Evolutionary conservation across 2,329 filamentous ascomycete species (phyloP).

Genomic region (Fusarium sterilihyphosum): DNA sequence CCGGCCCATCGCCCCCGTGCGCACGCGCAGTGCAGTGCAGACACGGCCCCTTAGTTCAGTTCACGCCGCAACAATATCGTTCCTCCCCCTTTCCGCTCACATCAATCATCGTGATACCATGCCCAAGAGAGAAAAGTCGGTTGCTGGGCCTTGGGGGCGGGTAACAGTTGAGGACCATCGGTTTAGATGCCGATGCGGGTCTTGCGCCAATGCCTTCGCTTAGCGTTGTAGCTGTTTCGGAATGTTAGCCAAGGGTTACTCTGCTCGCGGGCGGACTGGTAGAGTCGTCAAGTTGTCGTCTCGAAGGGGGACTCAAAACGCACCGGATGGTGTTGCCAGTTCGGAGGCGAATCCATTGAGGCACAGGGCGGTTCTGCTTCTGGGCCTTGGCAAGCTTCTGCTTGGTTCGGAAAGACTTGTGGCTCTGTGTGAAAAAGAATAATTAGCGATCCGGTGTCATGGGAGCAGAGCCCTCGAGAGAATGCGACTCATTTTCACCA

Average conservation of each 20-base stretch:
- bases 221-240: slow-evolving; percentile 92
- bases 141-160: slow-evolving; percentile 45
- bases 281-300: slow-evolving; percentile 15
- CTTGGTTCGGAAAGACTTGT: slow-evolving; percentile 99
- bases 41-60: slow-evolving; percentile 32
- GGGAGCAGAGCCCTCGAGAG: slow-evolving; percentile 11
- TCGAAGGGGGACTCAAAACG: slow-evolving; percentile 52
- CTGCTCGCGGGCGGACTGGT: not conserved
- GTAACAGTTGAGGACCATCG: slow-evolving; percentile 43
- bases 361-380: slow-evolving; percentile 99
- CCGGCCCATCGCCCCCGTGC: slow-evolving; percentile 44
- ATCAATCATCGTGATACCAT: slow-evolving; percentile 44
- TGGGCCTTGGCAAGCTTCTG: slow-evolving; percentile 99
- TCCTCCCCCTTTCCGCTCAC: slow-evolving; percentile 36
- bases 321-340: slow-evolving; percentile 99
- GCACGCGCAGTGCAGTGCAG: slow-evolving; percentile 23
- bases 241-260: slow-evolving; percentile 18
- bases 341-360: slow-evolving; percentile 99
- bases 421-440: slow-evolving; percentile 70
- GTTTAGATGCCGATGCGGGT: slow-evolving; percentile 97
- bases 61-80: slow-evolving; percentile 36
- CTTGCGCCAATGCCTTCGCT: slow-evolving; percentile 99
- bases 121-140: slow-evolving; percentile 39
- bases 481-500: slow-evolving; percentile 15
- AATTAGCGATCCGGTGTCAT: slow-evolving; percentile 40